A percentile compares a stretch with the other conserved stretches of the same genome.
phyloP scores from a whole-genome alignment of 257 asterid genomes.

The Solanum medicagineum region DNA sequence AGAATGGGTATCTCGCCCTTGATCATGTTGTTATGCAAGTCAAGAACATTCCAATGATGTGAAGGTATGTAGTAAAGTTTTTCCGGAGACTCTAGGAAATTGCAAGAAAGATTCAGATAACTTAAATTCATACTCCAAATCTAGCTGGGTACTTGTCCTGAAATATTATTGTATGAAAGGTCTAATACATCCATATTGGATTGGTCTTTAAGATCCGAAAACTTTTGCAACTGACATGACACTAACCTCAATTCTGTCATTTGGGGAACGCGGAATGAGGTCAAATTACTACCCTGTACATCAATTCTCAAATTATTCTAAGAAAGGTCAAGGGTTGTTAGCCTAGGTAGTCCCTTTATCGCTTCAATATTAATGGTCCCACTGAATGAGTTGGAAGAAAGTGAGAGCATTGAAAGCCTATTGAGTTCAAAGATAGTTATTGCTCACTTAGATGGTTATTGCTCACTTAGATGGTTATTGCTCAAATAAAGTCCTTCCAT shows the following conservation, averaged over 20 bases:
- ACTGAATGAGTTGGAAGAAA: constrained; percentile 7
- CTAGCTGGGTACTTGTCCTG: constrained; percentile 28
- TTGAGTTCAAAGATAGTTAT: constrained; percentile 1
- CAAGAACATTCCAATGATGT: neutral
- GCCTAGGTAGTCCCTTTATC: neutral
- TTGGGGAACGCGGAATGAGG: neutral
- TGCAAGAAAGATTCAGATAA: constrained; percentile 17
- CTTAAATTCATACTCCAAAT: constrained; percentile 6
- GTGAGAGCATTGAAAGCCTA: neutral
- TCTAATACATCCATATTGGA: constrained; percentile 4
- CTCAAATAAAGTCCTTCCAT: neutral
- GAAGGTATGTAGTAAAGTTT: neutral
- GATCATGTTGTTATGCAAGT: constrained; percentile 22
- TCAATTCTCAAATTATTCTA: constrained; percentile 16
- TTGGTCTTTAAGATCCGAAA: constrained; percentile 15
- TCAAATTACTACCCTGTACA: neutral
- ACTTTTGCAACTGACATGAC: constrained; percentile 12
- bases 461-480: neutral
- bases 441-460: neutral
- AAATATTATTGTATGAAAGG: constrained; percentile 17
- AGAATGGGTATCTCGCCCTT: constrained; percentile 11
- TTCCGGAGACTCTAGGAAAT: constrained; percentile 8
- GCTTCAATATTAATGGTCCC: constrained; percentile 10
- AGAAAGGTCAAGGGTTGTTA: constrained; percentile 14
- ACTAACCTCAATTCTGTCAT: neutral